Percentiles rank a stretch among this genome's conserved stretches.
Conservation (phyloP, 31 red algal genomes). For the Asparagopsis taxiformis region DNA sequence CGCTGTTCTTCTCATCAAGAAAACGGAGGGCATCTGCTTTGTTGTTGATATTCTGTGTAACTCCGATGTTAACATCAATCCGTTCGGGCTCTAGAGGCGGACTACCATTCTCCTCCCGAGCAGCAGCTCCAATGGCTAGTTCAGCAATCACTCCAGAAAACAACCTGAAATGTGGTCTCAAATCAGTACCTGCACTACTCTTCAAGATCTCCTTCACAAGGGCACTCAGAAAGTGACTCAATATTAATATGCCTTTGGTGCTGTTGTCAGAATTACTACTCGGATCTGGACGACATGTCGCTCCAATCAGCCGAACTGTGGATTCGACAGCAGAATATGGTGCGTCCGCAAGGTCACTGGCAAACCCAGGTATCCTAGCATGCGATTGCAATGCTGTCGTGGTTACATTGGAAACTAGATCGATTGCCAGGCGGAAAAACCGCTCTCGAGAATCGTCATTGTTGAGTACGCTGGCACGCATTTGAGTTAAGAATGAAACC, state of each 20-base stretch:
- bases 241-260: constrained; percentile 1
- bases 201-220: constrained; percentile 37
- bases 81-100: constrained; percentile 6
- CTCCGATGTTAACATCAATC: background rate
- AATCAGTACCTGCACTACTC: constrained; percentile 19
- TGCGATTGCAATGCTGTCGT: constrained; percentile 25
- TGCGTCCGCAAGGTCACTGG: constrained; percentile 15
- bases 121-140: constrained; percentile 17
- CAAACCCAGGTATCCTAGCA: constrained; percentile 4
- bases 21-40: constrained; percentile 29
- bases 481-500: constrained; percentile 32
- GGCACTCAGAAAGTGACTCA: constrained; percentile 36
- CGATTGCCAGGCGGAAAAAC: constrained; percentile 57
- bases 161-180: constrained; percentile 58
- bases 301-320: constrained; percentile 24
- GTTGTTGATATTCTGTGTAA: background rate
- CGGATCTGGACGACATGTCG: constrained; percentile 24
- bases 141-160: constrained; percentile 50
- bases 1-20: constrained; percentile 38
- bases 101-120: constrained; percentile 8
- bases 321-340: constrained; percentile 59
- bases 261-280: constrained; percentile 2
- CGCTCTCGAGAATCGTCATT: constrained; percentile 37
- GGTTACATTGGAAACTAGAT: constrained; percentile 50
- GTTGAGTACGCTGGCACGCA: constrained; percentile 13